These are phyloP conservation scores for Monascus ruber DNA, from an alignment of 2,329 filamentous ascomycete species.

Conservation along the genomic window DNA sequence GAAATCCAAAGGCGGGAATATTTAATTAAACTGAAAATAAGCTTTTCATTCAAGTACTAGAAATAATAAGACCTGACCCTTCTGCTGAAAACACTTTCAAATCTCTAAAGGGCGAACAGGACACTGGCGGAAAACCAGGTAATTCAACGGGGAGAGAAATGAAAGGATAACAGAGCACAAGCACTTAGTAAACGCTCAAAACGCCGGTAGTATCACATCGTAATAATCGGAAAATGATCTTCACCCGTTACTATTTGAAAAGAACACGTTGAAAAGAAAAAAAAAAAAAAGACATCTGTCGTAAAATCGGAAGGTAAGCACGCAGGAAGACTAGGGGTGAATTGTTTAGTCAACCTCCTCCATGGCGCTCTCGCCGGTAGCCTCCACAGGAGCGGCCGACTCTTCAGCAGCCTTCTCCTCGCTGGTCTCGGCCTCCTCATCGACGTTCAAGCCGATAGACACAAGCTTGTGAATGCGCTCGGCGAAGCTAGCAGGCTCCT, in stretches of 20 bases:
- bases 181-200: constrained; percentile 11
- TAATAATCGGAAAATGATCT: too few species aligned
- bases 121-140: neutral
- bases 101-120: neutral
- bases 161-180: constrained; percentile 1
- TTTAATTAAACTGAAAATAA: too few species aligned
- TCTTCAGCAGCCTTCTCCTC: constrained; percentile 45
- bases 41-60: neutral
- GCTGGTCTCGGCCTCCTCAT: constrained; percentile 72
- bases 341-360: constrained; percentile 91
- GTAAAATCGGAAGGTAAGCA: neutral
- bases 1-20: too few species aligned
- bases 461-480: constrained; percentile 99
- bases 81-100: neutral
- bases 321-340: neutral
- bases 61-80: too few species aligned
- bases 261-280: constrained; percentile 12
- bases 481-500: constrained; percentile 93
- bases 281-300: constrained; percentile 2
- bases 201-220: constrained; percentile 7
- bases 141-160: neutral
- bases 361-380: constrained; percentile 85
- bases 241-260: neutral
- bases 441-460: constrained; percentile 91
- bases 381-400: constrained; percentile 47